These are phyloP conservation scores for Phytophthora sansomeana DNA, from an alignment of 352 stramenopile genomes.

Conservation along the genomic window DNA sequence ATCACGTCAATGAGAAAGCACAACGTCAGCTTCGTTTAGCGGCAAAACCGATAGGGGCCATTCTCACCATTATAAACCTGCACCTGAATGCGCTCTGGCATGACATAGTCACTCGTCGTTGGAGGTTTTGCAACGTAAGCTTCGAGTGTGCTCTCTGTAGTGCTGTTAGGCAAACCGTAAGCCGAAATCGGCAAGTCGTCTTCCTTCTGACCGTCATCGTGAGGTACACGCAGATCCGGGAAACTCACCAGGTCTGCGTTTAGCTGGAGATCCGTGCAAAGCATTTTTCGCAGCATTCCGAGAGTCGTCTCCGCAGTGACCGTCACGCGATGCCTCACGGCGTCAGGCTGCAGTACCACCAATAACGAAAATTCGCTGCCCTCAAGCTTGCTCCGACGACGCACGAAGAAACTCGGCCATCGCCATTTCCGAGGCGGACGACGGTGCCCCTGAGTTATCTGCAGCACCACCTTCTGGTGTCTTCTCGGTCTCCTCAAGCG, in stretches of 20 bases:
- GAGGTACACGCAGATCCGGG: slow-evolving; percentile 54
- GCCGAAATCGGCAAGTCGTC: slow-evolving; percentile 47
- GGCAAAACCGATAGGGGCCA: background rate
- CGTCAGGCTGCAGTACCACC: slow-evolving; percentile 79
- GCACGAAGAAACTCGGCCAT: slow-evolving; percentile 47
- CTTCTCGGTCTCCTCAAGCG: slow-evolving; percentile 19
- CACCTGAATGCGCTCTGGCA: slow-evolving; percentile 87
- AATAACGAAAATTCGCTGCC: slow-evolving; percentile 61
- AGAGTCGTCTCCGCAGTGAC: slow-evolving; percentile 63
- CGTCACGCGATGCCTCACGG: slow-evolving; percentile 73
- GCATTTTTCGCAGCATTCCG: slow-evolving; percentile 54
- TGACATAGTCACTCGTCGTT: slow-evolving; percentile 74
- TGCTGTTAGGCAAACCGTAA: slow-evolving; percentile 43
- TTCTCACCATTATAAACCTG: slow-evolving; percentile 65
- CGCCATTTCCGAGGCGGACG: slow-evolving; percentile 22
- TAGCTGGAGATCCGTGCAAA: slow-evolving; percentile 72
- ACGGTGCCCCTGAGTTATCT: slow-evolving; percentile 13
- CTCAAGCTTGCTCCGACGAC: slow-evolving; percentile 27
- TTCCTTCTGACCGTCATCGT: slow-evolving; percentile 35
- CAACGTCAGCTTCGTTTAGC: background rate
- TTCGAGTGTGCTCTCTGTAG: slow-evolving; percentile 53
- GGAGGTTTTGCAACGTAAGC: slow-evolving; percentile 53
- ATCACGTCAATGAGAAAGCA: background rate
- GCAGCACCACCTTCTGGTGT: background rate
- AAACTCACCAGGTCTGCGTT: slow-evolving; percentile 66